Conservation (phyloP, 495 filamentous ascomycete species). For the Trichoderma gamsii region DNA sequence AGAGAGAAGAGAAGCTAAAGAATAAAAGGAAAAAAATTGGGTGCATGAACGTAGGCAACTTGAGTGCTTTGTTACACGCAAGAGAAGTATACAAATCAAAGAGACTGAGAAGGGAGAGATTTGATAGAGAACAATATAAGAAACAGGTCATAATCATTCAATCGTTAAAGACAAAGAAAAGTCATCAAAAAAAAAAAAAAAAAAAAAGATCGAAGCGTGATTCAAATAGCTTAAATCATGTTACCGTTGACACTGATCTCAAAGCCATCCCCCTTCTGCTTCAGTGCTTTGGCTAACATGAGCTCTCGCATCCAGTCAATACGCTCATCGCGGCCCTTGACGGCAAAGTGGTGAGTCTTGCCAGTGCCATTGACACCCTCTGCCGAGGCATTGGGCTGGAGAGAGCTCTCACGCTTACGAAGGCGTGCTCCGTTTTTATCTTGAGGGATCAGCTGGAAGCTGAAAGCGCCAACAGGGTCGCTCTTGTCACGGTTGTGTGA, state of each 20-base stretch:
- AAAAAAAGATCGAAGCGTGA: not conserved
- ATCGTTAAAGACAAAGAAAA: not conserved
- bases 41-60: not conserved
- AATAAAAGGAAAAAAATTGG: not conserved
- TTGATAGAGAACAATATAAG: constrained; percentile 14
- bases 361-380: constrained; percentile 49
- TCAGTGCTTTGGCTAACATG: constrained; percentile 89
- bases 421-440: constrained; percentile 43
- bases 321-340: constrained; percentile 75
- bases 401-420: constrained; percentile 38
- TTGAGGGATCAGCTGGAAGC: constrained; percentile 85
- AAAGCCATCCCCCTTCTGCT: constrained; percentile 74
- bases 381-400: constrained; percentile 22
- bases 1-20: constrained; percentile 14
- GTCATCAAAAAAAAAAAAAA: not conserved
- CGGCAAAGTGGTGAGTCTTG: constrained; percentile 93
- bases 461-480: constrained; percentile 60
- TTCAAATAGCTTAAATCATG: constrained; percentile 47
- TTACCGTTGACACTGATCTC: constrained; percentile 78
- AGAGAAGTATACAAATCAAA: constrained; percentile 13
- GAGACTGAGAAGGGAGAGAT: constrained; percentile 17
- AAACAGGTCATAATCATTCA: constrained; percentile 5
- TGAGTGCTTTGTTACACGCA: not conserved
- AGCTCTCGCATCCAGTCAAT: constrained; percentile 98
- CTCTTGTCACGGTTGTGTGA: constrained; percentile 38